phyloP scores from a whole-genome alignment of 1,139 yeast species.

The Tardiomyces depauwii region DNA sequence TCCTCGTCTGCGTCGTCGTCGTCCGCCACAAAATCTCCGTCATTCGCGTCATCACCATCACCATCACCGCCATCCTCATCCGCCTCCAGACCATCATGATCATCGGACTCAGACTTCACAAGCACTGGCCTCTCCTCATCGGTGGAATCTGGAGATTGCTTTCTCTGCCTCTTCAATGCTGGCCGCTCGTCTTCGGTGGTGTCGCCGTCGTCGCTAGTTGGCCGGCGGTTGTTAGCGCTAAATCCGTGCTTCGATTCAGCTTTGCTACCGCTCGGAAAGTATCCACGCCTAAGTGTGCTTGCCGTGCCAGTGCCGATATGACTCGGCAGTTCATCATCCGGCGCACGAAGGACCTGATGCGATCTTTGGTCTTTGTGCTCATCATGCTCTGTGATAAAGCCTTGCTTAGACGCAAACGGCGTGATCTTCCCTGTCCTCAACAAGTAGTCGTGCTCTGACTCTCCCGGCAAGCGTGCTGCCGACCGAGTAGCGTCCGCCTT shows the following conservation, averaged over 20 bases:
- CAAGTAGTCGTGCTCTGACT: conserved; percentile 66
- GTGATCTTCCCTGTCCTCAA: conserved; percentile 88
- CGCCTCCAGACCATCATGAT: not conserved
- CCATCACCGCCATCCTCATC: no score
- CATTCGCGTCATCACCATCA: not conserved
- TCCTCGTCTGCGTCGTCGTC: conserved; percentile 7
- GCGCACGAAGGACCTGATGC: conserved; percentile 35
- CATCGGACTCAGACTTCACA: not conserved
- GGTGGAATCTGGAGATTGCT: not conserved
- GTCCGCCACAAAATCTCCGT: conserved; percentile 3
- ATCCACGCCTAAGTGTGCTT: conserved; percentile 10
- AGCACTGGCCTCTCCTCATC: conserved; percentile 3
- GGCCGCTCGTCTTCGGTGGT: not conserved
- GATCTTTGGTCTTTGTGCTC: conserved; percentile 15
- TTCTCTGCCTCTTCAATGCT: not conserved
- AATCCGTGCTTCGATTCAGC: conserved; percentile 9
- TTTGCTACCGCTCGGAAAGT: conserved; percentile 17
- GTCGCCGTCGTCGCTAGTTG: not conserved
- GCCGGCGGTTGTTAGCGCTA: not conserved
- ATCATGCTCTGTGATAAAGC: not conserved
- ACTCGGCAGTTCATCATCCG: conserved; percentile 28
- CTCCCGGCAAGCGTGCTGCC: conserved; percentile 39
- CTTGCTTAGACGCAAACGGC: conserved; percentile 68
- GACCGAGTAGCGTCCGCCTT: conserved; percentile 5
- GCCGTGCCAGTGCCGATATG: conserved; percentile 10